A percentile compares a stretch with the other conserved stretches of the same genome.
phyloP scores from a whole-genome alignment of 2,329 filamentous ascomycete genomes.

The Escovopsis sp. region DNA sequence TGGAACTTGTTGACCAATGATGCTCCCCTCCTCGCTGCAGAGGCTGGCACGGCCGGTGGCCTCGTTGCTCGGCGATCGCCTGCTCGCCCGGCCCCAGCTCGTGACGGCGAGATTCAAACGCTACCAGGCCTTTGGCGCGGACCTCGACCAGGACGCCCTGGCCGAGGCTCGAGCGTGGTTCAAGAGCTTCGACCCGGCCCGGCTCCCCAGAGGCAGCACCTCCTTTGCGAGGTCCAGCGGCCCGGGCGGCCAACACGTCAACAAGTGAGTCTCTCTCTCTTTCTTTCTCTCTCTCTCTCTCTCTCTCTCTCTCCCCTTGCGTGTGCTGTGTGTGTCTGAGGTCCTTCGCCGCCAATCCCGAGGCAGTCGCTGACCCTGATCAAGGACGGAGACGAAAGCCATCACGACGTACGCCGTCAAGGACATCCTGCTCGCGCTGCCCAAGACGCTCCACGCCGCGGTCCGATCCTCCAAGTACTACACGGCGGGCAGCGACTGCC shows the following conservation, averaged over 20 bases:
- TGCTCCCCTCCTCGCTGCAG: too few relatives aligned
- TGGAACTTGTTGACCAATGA: too few relatives aligned
- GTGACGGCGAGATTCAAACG: slow-evolving; percentile 16
- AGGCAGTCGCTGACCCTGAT: not conserved
- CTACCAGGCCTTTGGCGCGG: slow-evolving; percentile 34
- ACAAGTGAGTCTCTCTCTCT: slow-evolving; percentile 32
- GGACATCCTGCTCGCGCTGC: slow-evolving; percentile 31
- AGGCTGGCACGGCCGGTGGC: not conserved
- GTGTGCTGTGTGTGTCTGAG: not conserved
- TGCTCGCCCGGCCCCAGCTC: too few relatives aligned
- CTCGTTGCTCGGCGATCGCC: not conserved
- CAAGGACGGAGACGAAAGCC: slow-evolving; percentile 46
- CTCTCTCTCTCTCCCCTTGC: not conserved
- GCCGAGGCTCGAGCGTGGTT: slow-evolving; percentile 38
- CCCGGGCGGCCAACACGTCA: slow-evolving; percentile 47
- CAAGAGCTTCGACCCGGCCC: slow-evolving; percentile 25
- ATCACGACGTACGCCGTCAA: slow-evolving; percentile 35
- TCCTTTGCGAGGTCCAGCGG: slow-evolving; percentile 44
- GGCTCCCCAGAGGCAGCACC: slow-evolving; percentile 36
- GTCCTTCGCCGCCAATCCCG: not conserved
- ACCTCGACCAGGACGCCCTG: slow-evolving; percentile 35
- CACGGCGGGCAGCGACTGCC: slow-evolving; percentile 32
- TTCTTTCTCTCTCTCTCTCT: too few relatives aligned
- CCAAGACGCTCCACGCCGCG: slow-evolving; percentile 30
- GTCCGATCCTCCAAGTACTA: slow-evolving; percentile 41